Evolutionary conservation across 2,329 filamentous ascomycete genomes (phyloP).

Genomic region (Epichloe brachyelytri): DNA sequence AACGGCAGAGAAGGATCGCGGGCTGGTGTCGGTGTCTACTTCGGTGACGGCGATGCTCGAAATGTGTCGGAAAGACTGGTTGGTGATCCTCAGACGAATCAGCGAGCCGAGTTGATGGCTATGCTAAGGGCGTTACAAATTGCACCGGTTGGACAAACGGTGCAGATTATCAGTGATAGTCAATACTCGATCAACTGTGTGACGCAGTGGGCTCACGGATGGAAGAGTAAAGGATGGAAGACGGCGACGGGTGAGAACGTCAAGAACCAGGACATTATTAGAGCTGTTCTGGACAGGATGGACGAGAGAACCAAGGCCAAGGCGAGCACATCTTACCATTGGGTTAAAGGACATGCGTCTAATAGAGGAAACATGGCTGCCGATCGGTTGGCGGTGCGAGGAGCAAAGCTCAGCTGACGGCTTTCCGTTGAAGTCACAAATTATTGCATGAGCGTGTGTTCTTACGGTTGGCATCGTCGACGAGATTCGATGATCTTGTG

Average conservation of each 20-base stretch:
- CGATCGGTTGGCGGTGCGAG: conserved; percentile 57
- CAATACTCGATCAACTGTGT: conserved; percentile 84
- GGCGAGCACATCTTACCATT: conserved; percentile 58
- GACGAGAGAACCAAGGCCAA: conserved; percentile 50
- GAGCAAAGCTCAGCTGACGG: conserved; percentile 18
- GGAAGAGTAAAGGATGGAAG: conserved; percentile 66
- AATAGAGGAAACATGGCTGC: conserved; percentile 68
- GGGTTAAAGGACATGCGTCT: conserved; percentile 77
- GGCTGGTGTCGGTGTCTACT: conserved; percentile 52
- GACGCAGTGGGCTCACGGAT: conserved; percentile 68
- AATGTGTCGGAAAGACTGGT: conserved; percentile 64
- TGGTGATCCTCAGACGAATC: conserved; percentile 75
- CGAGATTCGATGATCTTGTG: neutral
- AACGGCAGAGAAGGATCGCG: conserved; percentile 43
- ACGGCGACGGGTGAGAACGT: conserved; percentile 59
- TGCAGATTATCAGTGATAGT: conserved; percentile 79
- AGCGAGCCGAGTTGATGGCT: conserved; percentile 87
- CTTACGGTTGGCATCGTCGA: neutral
- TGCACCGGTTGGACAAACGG: conserved; percentile 50
- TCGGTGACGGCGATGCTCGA: conserved; percentile 42
- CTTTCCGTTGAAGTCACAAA: neutral
- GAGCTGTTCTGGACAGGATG: conserved; percentile 57
- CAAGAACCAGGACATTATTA: conserved; percentile 76
- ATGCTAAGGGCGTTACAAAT: conserved; percentile 73
- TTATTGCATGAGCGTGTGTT: neutral